Base-by-base conservation (phyloP, 2,329 filamentous ascomycete genomes). In the Venturia aucupariae region DNA sequence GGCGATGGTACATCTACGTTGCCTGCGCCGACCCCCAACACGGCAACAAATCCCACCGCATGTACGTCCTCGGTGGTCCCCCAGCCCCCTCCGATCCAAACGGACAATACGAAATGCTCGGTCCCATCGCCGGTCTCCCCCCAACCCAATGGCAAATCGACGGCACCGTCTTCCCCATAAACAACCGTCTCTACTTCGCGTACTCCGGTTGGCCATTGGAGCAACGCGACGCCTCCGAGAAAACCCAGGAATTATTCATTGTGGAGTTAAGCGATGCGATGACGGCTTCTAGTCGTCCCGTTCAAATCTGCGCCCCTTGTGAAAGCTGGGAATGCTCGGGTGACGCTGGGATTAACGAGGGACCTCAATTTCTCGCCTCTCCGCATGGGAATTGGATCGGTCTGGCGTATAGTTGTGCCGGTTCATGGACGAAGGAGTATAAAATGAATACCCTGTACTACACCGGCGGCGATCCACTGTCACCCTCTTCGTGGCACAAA, bases 1-100 rank as follows among this genome's bases (percentile, higher is more conserved):
- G 78, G 0, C 75, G 76, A 27, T 84, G 82, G 82, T 84, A 82
- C 70, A 75, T 83, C 66, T 84, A 84, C 70, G 80, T 75, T 69
- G 79, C 73, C 3, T 76, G 74, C 19, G 75, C 74, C 24, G 70
- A 79, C 67, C 75, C 75, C 0, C 66, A 69, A 48, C 68, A 75
- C n/a, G 78, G 78, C 62, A 80, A 80, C 70, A 71, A 71, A 22
- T 74, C 73, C 0, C 78, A 80, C 68, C 71, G 78, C 27, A 79
- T 79, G 76, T 79, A 74, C 65, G 77, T 80, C 6, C 73, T 80
- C 1, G 72, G 72, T 24, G 78, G 78, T 0, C 78, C 78, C 0
- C 69, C 72, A 0, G 68, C 67, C n/a, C 44, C 66, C 15, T 44
- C 65, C 57, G 68, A 70, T 70, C 42, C 75, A 1, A 69, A 71